Base-by-base conservation (phyloP, 192 early-diverging fungal genomes). In the Coemansia sp. region DNA sequence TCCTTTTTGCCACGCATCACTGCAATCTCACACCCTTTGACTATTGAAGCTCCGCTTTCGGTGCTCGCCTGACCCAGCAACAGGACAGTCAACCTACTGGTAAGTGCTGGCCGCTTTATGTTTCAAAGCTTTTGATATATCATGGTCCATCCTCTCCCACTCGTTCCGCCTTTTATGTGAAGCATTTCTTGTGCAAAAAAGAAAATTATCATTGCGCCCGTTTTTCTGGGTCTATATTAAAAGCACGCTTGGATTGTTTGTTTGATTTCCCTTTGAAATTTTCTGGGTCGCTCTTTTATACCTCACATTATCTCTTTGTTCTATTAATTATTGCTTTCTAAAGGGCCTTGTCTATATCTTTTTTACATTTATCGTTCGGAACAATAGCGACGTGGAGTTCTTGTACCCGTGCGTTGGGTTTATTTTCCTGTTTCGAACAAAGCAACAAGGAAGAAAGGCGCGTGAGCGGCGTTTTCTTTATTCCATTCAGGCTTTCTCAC, bases 401-500 rank as follows among this genome's bases (percentile, higher is more conserved):
- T 34, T 57, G 55, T 57, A 57, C 55, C 55, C 55, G 55, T 57
- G 55, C 30, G 55, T 31, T 57, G 55, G 55, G 55, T 57, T 57
- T 51, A 51, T 25, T 33, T 57, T 57, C 40, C 7, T 34, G 31
- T 57, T 15, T 1, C 15, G 20, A 34, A 57, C 28, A 57, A 26
- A 26, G 5, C 23, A 3, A 26, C 21, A 51, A 51, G 52, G 48
- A 53, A 57, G 18, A 57, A 34, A 57, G 25, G 55, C 34, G 18
- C 40, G 55, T 34, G 55, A 7, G 30, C 15, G 55, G 0, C n/a
- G 30, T 21, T 57, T 30, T 21, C 30, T 1, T 31, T 20, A 57
- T 57, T 57, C 55, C 48, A 51, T 51, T 45, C 16, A 13, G 8
- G 25, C 30, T 57, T 7, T 29, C 13, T 9, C 25, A 6, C 26